Evolutionary conservation across 768 basidiomycete genomes (phyloP), one percentile per base, ranked within the genome.

Genomic region (Trametes meyenii): DNA sequence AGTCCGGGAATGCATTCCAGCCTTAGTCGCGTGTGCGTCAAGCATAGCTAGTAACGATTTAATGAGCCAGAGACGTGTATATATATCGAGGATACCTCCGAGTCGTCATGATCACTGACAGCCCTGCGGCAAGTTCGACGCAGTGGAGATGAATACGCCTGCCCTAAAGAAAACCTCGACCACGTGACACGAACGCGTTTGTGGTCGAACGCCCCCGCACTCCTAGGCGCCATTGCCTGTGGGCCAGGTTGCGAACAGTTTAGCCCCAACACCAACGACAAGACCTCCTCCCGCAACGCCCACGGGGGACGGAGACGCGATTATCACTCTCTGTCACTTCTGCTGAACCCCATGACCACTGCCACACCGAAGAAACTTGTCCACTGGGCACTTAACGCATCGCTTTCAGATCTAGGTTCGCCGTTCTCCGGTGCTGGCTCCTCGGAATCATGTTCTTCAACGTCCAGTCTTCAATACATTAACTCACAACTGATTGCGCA

Each of bases 401-500:
- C 83, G 0, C 55, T 80, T 5, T 72, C 73, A n/a, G 67, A 68
- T 2, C 40, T 67, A 8, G 66, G 60, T 14, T 64, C 67, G n/a
- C 65, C 73, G 48, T 61, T 68, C 51, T 69, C 68, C 23, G 68
- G 71, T 78, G 55, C 78, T 36, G 36, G 52, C 21, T 81, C 83
- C 5, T 73, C 80, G 4, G 80, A 80, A 1, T 81, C 80, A 0
- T 75, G 79, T 46, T 72, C 78, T 29, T 83, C 84, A 7, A 75
- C 77, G 0, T 88, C 88, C 3, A 88, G 82, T 60, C 72, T 92
- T 24, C 87, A 92, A 59, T 93, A 90, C 69, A 80, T 94, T 69
- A 94, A 93, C 69, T 78, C 87, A 19, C 93, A 95, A 66, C 82
- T 95, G 6, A 74, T 91, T 50, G 87, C 92, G 2, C 92, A 94